Evolutionary conservation across 1,284 basidiomycete genomes (phyloP), one percentile per base, ranked within the genome.

Genomic region (Ceratorhiza oryzae-sativae): DNA sequence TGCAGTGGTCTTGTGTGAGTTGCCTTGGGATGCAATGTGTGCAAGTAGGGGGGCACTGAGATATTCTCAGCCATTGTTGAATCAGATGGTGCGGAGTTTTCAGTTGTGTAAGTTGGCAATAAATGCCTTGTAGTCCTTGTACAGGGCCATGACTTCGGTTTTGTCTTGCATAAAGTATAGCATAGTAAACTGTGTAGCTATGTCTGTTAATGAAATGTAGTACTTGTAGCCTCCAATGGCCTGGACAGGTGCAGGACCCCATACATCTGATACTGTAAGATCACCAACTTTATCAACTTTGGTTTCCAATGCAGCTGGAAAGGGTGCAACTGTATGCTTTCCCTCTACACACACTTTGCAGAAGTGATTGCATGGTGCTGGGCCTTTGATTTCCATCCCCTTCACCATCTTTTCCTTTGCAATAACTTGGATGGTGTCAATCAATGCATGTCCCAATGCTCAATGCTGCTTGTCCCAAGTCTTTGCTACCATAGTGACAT

Each of bases 1-100:
- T 2, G 56, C 41, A 8, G 72, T 75, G 2, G 53, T 73, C 20
- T 74, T 20, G 39, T 55, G 27, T 13, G 65, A 53, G 45, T 61
- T 73, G 0, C 74, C 73, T 45, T 62, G 9, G n/a, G 53, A 56
- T 0, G 30, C 53, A 18, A 36, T 36, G 23, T 56, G 53, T 5
- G 53, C 53, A 18, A 12, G 4, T 3, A 56, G 30, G 1, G 30
- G 53, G 2, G 53, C 30, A 36, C 34, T 56, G 8, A 56, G 5
- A 32, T 56, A 34, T 36, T 56, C 53, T 0, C 6, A 2, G n/a
- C 53, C 53, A 36, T 56, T 56, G 20, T 56, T 20, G n/a, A 56
- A 56, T 56, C 27, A 20, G 27, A 56, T 32, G 1, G 30, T 56
- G 15, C 53, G n/a, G 30, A 56, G 53, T 56, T 3, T 1, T 2